Evolutionary conservation across 345 rosid genomes (phyloP).

Genomic region (Murraya koenigii): DNA sequence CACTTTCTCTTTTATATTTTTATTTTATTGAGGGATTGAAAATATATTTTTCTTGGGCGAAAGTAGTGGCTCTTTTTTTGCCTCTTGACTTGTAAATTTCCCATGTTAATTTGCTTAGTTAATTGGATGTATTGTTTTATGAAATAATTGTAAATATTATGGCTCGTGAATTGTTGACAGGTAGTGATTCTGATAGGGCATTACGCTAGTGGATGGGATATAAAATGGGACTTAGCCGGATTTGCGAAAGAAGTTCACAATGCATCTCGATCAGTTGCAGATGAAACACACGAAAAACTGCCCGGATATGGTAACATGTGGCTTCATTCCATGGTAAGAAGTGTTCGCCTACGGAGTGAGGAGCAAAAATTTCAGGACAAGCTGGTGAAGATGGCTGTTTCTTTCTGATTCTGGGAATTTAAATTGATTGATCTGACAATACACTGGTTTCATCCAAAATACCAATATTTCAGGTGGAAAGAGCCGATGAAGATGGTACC

Average conservation of each 20-base stretch:
- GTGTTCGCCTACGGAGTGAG: neutral
- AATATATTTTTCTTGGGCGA: too few relatives aligned
- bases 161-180: slow-evolving; percentile 29
- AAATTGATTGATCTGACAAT: slow-evolving; percentile 12
- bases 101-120: too few relatives aligned
- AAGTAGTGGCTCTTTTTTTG: too few relatives aligned
- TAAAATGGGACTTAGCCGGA: slow-evolving; percentile 59
- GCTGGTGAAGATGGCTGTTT: neutral
- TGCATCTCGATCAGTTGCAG: slow-evolving; percentile 52
- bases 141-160: neutral
- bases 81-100: too few relatives aligned
- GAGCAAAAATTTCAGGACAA: too few relatives aligned
- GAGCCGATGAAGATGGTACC: slow-evolving; percentile 56
- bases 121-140: too few relatives aligned
- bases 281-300: slow-evolving; percentile 38
- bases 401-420: neutral
- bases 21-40: neutral
- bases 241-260: slow-evolving; percentile 83
- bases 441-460: neutral
- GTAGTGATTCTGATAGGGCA: slow-evolving; percentile 73
- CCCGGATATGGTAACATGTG: slow-evolving; percentile 55
- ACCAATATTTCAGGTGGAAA: slow-evolving; percentile 51
- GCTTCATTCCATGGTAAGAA: slow-evolving; percentile 77
- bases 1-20: neutral
- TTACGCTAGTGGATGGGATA: slow-evolving; percentile 69